Percentiles rank a stretch among this genome's conserved stretches.
phyloP scores from a whole-genome alignment of 306 rosid species.

The Glycyrrhiza uralensis region DNA sequence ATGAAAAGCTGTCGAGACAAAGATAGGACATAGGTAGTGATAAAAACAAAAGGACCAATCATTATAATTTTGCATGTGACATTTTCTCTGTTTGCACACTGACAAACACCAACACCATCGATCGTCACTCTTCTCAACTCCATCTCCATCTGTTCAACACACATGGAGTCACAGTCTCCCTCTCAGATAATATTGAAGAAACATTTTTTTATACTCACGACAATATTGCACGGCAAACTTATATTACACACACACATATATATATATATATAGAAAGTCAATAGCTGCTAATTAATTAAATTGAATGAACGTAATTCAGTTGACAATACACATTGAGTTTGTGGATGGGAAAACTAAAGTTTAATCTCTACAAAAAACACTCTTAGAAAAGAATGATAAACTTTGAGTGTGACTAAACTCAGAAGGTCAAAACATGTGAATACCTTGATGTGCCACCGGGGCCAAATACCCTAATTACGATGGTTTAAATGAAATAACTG shows the following conservation, averaged over 20 bases:
- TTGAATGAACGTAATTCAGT: no score
- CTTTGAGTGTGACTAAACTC: no score
- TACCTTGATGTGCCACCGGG: no score
- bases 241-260: not conserved
- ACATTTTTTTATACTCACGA: not conserved
- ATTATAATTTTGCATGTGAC: conserved; percentile 41
- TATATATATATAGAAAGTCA: no score
- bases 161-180: conserved; percentile 18
- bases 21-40: conserved; percentile 29
- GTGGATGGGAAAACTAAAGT: no score
- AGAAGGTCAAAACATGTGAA: no score
- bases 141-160: conserved; percentile 1
- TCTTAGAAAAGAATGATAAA: no score
- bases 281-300: not conserved
- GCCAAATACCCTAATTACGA: no score
- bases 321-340: no score
- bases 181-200: not conserved
- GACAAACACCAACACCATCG: conserved; percentile 33
- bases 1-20: conserved; percentile 29
- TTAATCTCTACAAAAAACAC: no score
- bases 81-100: conserved; percentile 33
- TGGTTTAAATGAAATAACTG: no score
- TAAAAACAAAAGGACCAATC: conserved; percentile 34
- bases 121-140: conserved; percentile 21
- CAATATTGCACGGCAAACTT: not conserved